These are phyloP conservation scores for Boletus subcaerulescens DNA, from an alignment of 768 basidiomycete genomes.

Conservation along the genomic window DNA sequence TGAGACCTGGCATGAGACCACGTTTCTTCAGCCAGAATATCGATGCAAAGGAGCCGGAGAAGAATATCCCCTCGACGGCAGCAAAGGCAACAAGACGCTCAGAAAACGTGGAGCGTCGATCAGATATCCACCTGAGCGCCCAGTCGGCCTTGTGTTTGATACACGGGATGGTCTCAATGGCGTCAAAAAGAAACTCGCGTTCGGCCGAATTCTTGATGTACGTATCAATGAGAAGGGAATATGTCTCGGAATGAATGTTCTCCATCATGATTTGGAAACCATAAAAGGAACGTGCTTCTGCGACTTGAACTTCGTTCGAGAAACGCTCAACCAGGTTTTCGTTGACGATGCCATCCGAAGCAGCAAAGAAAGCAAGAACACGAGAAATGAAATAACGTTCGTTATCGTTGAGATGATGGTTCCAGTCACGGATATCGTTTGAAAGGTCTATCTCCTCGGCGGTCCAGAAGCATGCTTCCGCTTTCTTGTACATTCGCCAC, in stretches of 20 bases:
- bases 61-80: constrained; percentile 96
- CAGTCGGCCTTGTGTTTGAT: constrained; percentile 93
- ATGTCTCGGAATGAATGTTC: constrained; percentile 95
- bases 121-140: constrained; percentile 91
- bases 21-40: constrained; percentile 99
- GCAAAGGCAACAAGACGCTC: constrained; percentile 93
- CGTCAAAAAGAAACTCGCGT: constrained; percentile 84
- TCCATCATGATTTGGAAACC: constrained; percentile 99
- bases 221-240: constrained; percentile 92
- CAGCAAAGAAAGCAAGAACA: constrained; percentile 94
- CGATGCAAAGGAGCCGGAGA: constrained; percentile 89
- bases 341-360: constrained; percentile 94
- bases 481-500: constrained; percentile 94
- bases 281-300: constrained; percentile 76
- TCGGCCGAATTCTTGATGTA: constrained; percentile 82
- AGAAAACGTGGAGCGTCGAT: constrained; percentile 75
- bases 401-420: constrained; percentile 67
- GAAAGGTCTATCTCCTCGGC: constrained; percentile 90
- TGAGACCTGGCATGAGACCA: constrained; percentile 64
- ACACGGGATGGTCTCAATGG: constrained; percentile 91
- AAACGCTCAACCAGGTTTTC: constrained; percentile 95
- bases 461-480: constrained; percentile 91
- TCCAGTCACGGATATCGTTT: constrained; percentile 83
- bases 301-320: constrained; percentile 78
- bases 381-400: constrained; percentile 94